These are phyloP conservation scores for Aureobasidium melanogenum DNA, from an alignment of 2,329 filamentous ascomycete species.

Conservation along the genomic window DNA sequence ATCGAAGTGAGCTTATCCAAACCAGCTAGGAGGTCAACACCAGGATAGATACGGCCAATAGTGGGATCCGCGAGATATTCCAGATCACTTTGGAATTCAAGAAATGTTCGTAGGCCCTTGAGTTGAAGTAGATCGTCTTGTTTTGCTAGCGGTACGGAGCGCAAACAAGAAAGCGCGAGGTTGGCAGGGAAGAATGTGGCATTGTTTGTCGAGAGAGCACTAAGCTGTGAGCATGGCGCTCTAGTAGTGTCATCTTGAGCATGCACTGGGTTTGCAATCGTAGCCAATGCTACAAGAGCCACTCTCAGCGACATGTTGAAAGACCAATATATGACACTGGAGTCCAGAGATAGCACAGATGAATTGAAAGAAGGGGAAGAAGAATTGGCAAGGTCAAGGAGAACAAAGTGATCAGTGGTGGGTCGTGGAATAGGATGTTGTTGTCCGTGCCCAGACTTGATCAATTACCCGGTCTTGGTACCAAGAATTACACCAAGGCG, in stretches of 20 bases:
- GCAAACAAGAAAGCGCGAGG: conserved; percentile 22
- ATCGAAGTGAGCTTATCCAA: conserved; percentile 27
- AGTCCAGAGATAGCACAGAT: background rate
- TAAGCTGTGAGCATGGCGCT: background rate
- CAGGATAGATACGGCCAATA: conserved; percentile 26
- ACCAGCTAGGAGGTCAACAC: conserved; percentile 30
- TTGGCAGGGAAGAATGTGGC: background rate
- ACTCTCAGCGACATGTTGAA: background rate
- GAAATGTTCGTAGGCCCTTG: conserved; percentile 26
- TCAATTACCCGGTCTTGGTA: background rate
- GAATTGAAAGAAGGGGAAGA: background rate
- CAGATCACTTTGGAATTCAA: conserved; percentile 32
- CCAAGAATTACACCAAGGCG: background rate
- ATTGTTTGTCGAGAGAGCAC: background rate
- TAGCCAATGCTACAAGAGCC: background rate
- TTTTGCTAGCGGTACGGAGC: conserved; percentile 29
- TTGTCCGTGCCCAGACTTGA: background rate
- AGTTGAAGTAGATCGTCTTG: conserved; percentile 26
- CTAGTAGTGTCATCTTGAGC: background rate
- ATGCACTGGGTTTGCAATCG: background rate
- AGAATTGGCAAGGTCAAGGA: too few relatives aligned
- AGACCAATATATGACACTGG: background rate
- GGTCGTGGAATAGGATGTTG: background rate
- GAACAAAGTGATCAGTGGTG: background rate
- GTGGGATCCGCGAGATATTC: conserved; percentile 30